Base-by-base conservation (phyloP, 768 basidiomycete genomes). In the Lyophyllum shimeji region DNA sequence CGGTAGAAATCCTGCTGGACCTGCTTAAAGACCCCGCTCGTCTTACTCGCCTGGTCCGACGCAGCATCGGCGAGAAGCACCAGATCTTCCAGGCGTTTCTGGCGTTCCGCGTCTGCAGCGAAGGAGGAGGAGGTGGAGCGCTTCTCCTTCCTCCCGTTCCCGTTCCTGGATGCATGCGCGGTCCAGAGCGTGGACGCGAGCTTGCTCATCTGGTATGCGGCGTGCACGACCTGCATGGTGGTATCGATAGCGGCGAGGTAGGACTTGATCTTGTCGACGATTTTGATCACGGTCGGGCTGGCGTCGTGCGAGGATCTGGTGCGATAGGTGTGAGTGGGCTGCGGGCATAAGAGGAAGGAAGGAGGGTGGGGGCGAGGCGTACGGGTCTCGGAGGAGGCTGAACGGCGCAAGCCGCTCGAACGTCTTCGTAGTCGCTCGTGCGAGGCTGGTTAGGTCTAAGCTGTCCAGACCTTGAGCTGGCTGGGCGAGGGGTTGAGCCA, bases 321-420 rank as follows among this genome's bases (percentile, higher is more conserved):
- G 42, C 8, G 24, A 12, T 27, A 12, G 33, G 17, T 17, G 58
- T 63, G 13, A n/a, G 21, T 24, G 21, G 17, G 40, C 33, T 24
- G 44, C 18, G 15, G 13, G 9, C n/a, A 13, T 18, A 23, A 25
- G 21, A 0, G 11, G 24, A 46, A 29, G 25, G 50, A 24, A 2
- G 13, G 27, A 31, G 53, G 40, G 9, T 17, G 31, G 24, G 43
- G 44, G 15, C 5, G 15, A n/a, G 23, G 31, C 31, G 47, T 63
- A 74, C 69, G 69, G 58, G 17, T 63, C 63, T 59, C 65, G 65
- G 42, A 74, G 60, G 13, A 62, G 65, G 17, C 65, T 68, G 53
- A 73, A 76, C 11, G 73, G 73, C 3, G 69, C 71, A 17, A 76
- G 65, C 8, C 74, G 69, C 48, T 76, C 72, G n/a, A 74, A 63